These are phyloP conservation scores for Blastocystis hominis DNA, from an alignment of 352 stramenopile genomes.

Conservation along the genomic window DNA sequence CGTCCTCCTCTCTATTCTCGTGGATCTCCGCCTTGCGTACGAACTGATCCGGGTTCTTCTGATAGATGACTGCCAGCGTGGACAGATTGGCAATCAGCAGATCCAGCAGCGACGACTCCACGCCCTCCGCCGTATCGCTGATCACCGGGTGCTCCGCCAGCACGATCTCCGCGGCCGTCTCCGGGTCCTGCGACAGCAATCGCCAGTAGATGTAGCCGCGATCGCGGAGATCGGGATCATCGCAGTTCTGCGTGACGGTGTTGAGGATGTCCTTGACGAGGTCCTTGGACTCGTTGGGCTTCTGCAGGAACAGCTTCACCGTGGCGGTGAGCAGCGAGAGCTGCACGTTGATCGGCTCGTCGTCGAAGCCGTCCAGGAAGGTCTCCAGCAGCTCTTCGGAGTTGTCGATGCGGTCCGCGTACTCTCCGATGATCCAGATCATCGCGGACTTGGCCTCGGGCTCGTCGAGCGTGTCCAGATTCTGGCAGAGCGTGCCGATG, in stretches of 20 bases:
- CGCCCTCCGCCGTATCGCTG: conserved; percentile 87
- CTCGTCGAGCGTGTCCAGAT: conserved; percentile 96
- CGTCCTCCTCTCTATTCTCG: conserved; percentile 62
- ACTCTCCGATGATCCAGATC: conserved; percentile 99
- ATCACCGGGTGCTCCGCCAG: conserved; percentile 96
- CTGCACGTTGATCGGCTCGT: conserved; percentile 88
- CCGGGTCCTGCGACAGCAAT: conserved; percentile 87
- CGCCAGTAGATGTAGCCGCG: conserved; percentile 98
- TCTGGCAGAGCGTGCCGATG: conserved; percentile 95
- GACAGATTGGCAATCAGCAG: conserved; percentile 91
- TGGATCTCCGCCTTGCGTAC: conserved; percentile 66
- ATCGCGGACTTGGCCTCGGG: conserved; percentile 94
- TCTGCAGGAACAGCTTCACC: conserved; percentile 97
- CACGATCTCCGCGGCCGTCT: conserved; percentile 91
- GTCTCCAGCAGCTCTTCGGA: conserved; percentile 93
- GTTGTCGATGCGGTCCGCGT: conserved; percentile 95
- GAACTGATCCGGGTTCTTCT: conserved; percentile 85
- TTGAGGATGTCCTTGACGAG: conserved; percentile 94
- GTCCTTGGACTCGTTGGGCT: conserved; percentile 70
- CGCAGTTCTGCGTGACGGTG: conserved; percentile 89
- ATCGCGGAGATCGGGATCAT: conserved; percentile 95
- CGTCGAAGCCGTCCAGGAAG: conserved; percentile 95
- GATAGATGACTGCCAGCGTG: conserved; percentile 92
- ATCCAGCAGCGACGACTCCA: conserved; percentile 86
- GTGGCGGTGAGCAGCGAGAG: conserved; percentile 92